A percentile compares a stretch with the other conserved stretches of the same genome.
Evolutionary conservation across 208 protist genomes (phyloP).

Genomic region (Acanthamoeba sp.): DNA sequence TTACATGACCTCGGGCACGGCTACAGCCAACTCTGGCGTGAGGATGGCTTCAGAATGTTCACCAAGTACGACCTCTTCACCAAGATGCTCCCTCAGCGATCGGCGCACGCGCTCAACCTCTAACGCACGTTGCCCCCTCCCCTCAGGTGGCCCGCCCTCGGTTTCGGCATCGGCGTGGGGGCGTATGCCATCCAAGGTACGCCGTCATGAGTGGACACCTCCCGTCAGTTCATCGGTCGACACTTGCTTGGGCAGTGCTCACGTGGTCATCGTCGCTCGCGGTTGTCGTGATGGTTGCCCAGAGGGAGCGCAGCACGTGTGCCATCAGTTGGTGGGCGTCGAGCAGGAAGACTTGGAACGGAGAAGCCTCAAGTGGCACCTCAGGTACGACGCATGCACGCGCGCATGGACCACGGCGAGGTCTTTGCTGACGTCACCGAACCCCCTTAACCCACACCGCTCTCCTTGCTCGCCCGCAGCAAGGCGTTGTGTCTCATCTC

Average conservation of each 20-base stretch:
- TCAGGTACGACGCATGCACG: not conserved
- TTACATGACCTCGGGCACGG: not conserved
- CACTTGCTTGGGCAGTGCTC: no score
- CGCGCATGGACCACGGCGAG: not conserved
- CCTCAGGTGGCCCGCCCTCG: not conserved
- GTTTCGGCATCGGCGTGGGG: not conserved
- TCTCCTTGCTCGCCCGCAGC: not conserved
- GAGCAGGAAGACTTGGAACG: not conserved
- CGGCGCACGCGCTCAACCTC: not conserved
- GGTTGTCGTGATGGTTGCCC: not conserved
- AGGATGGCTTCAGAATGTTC: conserved; percentile 9
- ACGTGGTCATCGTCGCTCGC: no score
- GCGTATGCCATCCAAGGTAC: not conserved
- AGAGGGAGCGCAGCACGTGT: not conserved
- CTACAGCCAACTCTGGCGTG: not conserved
- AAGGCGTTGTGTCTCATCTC: not conserved
- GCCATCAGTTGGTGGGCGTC: not conserved
- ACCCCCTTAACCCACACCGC: not conserved
- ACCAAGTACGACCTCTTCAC: not conserved
- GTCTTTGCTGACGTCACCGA: no score
- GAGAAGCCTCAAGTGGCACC: not conserved
- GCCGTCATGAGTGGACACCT: no score
- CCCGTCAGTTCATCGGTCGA: no score
- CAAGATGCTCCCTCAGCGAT: not conserved
- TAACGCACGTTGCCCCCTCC: not conserved